These are phyloP conservation scores for Colletotrichum liriopes DNA, from an alignment of 2,329 filamentous ascomycete species.

Conservation along the genomic window DNA sequence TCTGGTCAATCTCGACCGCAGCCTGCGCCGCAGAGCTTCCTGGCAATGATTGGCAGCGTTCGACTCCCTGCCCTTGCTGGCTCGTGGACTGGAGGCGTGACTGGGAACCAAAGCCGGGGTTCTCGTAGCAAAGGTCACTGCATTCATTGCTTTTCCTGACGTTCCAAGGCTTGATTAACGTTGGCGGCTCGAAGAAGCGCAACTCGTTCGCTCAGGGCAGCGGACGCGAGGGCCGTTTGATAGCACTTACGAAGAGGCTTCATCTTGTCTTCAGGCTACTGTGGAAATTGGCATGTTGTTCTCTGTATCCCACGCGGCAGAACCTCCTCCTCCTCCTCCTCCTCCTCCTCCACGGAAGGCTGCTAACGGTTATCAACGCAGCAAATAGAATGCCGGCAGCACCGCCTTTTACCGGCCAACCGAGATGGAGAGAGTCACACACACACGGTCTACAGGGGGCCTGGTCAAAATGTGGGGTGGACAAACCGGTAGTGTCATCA, in stretches of 20 bases:
- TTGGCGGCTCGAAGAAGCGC: slow-evolving; percentile 9
- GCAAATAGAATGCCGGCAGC: slow-evolving; percentile 25
- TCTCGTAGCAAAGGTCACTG: neutral
- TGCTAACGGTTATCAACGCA: slow-evolving; percentile 11
- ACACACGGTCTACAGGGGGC: slow-evolving; percentile 22
- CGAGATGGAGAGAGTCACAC: slow-evolving; percentile 30
- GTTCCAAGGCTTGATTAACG: neutral
- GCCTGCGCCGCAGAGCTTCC: neutral
- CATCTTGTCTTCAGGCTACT: slow-evolving; percentile 5
- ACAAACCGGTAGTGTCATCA: slow-evolving; percentile 22
- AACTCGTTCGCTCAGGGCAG: slow-evolving; percentile 3
- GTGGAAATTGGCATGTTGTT: slow-evolving; percentile 2
- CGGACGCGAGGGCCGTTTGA: neutral
- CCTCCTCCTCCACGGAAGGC: slow-evolving; percentile 9
- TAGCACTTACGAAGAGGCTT: neutral
- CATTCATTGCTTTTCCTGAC: neutral
- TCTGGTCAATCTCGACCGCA: slow-evolving; percentile 27
- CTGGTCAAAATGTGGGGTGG: slow-evolving; percentile 14
- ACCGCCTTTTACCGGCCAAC: slow-evolving; percentile 33
- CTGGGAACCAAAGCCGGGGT: neutral
- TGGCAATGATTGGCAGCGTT: slow-evolving; percentile 23
- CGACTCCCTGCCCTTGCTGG: slow-evolving; percentile 25
- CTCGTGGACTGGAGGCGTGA: slow-evolving; percentile 3
- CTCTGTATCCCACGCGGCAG: slow-evolving; percentile 15
- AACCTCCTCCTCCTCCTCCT: neutral